A percentile compares a stretch with the other conserved stretches of the same genome.
These are phyloP conservation scores for Effrenium voratum DNA, from an alignment of 73 alveolate genomes.

Conservation along the genomic window DNA sequence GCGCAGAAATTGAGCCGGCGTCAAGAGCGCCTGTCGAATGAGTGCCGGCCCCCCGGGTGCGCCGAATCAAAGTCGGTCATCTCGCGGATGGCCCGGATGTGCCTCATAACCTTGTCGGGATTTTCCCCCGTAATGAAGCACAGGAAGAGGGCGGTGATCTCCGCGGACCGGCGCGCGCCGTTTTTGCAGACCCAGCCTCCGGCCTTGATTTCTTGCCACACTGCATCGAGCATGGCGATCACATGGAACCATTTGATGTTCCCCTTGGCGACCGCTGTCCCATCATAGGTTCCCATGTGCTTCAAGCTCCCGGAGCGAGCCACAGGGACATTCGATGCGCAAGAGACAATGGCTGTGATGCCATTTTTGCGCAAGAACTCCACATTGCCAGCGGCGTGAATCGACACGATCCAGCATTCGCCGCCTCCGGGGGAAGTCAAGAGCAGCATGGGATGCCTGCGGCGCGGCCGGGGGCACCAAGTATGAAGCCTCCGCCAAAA, in stretches of 20 bases:
- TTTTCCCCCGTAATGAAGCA: not conserved
- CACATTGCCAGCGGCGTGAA: slow-evolving; percentile 12
- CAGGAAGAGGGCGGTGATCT: not conserved
- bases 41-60: not conserved
- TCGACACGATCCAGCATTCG: not conserved
- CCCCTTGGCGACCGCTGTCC: not conserved
- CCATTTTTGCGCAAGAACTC: slow-evolving; percentile 4
- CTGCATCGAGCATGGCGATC: not conserved
- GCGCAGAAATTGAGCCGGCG: not conserved
- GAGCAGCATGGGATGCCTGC: slow-evolving; percentile 5
- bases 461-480: too few species aligned
- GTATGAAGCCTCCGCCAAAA: too few species aligned
- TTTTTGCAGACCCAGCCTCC: slow-evolving; percentile 22
- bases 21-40: not conserved
- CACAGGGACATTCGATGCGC: not conserved
- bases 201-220: slow-evolving; percentile 11
- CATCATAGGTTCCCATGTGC: slow-evolving; percentile 27
- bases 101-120: not conserved
- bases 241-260: not conserved
- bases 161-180: not conserved
- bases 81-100: not conserved
- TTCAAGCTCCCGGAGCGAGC: not conserved
- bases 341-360: not conserved
- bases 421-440: slow-evolving; percentile 11
- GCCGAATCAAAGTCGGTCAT: not conserved